Evolutionary conservation across 495 filamentous ascomycete genomes (phyloP), one percentile per base, ranked within the genome.

Genomic region (Penicillium subrubescens): DNA sequence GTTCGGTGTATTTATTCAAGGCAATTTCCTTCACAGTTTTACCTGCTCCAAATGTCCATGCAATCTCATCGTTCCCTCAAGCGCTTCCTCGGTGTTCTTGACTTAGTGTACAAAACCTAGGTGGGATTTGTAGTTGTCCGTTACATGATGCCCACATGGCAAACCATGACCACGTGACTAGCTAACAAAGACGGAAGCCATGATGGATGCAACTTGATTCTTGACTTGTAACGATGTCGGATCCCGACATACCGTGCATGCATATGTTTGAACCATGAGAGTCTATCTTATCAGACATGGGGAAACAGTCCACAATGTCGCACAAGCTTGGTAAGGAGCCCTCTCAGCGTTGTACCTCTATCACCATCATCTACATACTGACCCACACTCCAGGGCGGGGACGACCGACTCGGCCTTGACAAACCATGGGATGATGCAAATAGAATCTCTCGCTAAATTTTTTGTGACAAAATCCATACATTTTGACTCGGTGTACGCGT

Each of bases 241-340:
- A 57, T 7, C n/a, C 37, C 19, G 25, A 23, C n/a, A 37, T 23
- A 60, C 25, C 7, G 58, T 14, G 31, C 31, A 33, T 33, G 5
- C 10, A 52, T 25, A 53, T 39, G 29, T 41, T 4, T 23, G 17
- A 43, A 55, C 17, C 8, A 90, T 95, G 90, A 86, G 82, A 72
- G 76, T 97, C 51, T 85, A 91, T 71, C 85, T 97, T 54, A 88
- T 95, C 63, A 86, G 93, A 57, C 93, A 97, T 79, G 93, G 89
- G 62, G 93, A 97, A 75, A 94, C 93, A 5, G 88, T 94, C 48
- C 89, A 95, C 75, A 97, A 96, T 77, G 87, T 95, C 59, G 89
- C 88, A 37, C 83, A 86, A 57, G 70, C 88, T 59, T 92, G 90
- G 92, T 94, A 83, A 65, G 58, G 25, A 1, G 17, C 21, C 17